Base-by-base conservation (phyloP, 2,329 filamentous ascomycete genomes). In the Juglanconis oblonga region DNA sequence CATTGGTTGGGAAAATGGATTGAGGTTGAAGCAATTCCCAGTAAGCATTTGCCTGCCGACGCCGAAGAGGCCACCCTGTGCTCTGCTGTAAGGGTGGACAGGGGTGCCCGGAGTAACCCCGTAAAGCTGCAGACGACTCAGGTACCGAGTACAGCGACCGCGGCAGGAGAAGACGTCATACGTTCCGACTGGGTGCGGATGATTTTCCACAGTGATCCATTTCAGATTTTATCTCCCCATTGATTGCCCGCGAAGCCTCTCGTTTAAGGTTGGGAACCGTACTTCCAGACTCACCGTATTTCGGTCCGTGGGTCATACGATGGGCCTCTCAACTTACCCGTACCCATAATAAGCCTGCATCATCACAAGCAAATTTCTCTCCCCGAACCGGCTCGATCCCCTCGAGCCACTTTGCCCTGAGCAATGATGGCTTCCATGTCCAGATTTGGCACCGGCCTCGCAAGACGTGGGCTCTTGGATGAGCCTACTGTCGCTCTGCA, bases 341-440 rank as follows among this genome's bases (percentile, higher is more conserved):
- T 63, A 63, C 52, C 61, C 58, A 63, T 63, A 63, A 63, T 63
- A 63, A 63, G 61, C 55, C 51, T 55, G 54, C 29, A 52, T 63
- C 29, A 52, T 63, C 48, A 57, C 44, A 48, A 55, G 52, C 45
- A 54, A 61, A 52, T 31, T 52, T 52, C 48, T 49, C 31, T 32
- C 52, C 4, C 10, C 45, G 29, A 11, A 14, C 32, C 29, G 44
- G 35, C 49, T 57, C 42, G 48, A 44, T 7, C 36, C 44, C 44
- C 24, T 42, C 51, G 59, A 52, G 47, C 40, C 57, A 17, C 38
- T 53, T 51, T 35, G 29, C 47, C 51, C 49, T 51, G 48, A 40
- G 58, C 40, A 51, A 63, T 38, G 17, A 63, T 63, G 61, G 58
- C 61, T 48, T 61, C 61, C 55, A 63, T 63, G 61, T 61, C 54